phyloP scores from a whole-genome alignment of 352 stramenopile species.

The Aphanomyces euteiches region DNA sequence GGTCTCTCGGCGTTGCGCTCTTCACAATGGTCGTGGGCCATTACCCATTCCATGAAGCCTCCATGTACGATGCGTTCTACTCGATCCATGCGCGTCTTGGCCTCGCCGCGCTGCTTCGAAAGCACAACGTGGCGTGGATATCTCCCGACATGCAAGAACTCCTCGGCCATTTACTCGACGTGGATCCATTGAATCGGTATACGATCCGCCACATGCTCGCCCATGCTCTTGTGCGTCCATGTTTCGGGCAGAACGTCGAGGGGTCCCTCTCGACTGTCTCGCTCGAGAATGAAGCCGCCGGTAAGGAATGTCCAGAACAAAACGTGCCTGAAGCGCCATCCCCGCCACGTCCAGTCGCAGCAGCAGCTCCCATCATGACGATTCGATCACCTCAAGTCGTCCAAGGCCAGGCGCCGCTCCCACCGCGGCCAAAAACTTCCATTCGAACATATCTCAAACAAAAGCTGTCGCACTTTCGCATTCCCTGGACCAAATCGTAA shows the following conservation, averaged over 20 bases:
- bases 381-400: slow-evolving; percentile 4
- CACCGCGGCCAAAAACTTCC: background rate
- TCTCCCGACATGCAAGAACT: slow-evolving; percentile 64
- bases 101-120: slow-evolving; percentile 77
- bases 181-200: slow-evolving; percentile 39
- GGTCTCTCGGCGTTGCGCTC: slow-evolving; percentile 77
- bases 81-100: background rate
- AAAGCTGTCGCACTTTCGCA: background rate
- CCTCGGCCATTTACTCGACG: slow-evolving; percentile 59
- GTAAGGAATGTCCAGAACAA: background rate
- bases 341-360: background rate
- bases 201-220: background rate
- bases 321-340: background rate
- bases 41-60: slow-evolving; percentile 59
- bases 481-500: background rate
- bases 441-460: background rate
- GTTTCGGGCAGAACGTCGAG: background rate
- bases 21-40: slow-evolving; percentile 63
- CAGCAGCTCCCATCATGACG: background rate
- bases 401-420: background rate
- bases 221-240: slow-evolving; percentile 8
- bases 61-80: slow-evolving; percentile 49
- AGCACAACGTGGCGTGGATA: slow-evolving; percentile 58
- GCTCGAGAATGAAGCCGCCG: background rate
- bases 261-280: slow-evolving; percentile 8